Evolutionary conservation across 495 filamentous ascomycete species (phyloP), one percentile per base, ranked within the genome.

Genomic region (Aspergillus homomorphus): DNA sequence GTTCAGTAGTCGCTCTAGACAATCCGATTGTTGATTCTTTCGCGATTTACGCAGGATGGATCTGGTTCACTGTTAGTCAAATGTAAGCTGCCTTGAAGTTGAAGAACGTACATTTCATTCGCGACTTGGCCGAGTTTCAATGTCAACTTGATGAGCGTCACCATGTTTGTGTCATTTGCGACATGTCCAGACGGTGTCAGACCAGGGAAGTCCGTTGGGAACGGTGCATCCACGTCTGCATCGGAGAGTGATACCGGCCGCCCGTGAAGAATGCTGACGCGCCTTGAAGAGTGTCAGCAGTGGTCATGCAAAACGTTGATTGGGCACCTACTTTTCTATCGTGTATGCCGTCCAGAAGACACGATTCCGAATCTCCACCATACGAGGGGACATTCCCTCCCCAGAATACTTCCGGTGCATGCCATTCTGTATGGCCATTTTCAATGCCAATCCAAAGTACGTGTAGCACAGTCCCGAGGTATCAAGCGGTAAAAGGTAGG

Each of bases 321-420:
- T 2, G 20, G 56, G 15, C 46, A 28, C 70, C 50, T 58, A 77
- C 75, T 75, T 79, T 51, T 81, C 79, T 46, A 81, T 77, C 0
- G 77, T 80, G 55, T 79, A 80, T 3, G 76, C 71, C 7, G 76
- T 81, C 79, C 79, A 81, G 60, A 80, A 81, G 4, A 81, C 75
- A 4, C 79, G 71, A 57, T 81, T 81, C 15, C 79, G 66, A 3
- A 73, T 66, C 63, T 81, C 79, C 1, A 76, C 60, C 70, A 74
- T 78, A 38, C 70, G 69, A 15, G 68, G 54, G 2, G 73, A 75
- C 1, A 80, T 60, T 0, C 75, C 76, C 56, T 80, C 73, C 15
- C 76, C 79, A 30, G 72, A 68, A 46, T 81, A 80, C 46, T 71
- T 72, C 41, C 79, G 69, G 54, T 81, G 79, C 79, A 81, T 81